Conservation (phyloP, 2,329 filamentous ascomycete genomes). For the Chalara sp. region DNA sequence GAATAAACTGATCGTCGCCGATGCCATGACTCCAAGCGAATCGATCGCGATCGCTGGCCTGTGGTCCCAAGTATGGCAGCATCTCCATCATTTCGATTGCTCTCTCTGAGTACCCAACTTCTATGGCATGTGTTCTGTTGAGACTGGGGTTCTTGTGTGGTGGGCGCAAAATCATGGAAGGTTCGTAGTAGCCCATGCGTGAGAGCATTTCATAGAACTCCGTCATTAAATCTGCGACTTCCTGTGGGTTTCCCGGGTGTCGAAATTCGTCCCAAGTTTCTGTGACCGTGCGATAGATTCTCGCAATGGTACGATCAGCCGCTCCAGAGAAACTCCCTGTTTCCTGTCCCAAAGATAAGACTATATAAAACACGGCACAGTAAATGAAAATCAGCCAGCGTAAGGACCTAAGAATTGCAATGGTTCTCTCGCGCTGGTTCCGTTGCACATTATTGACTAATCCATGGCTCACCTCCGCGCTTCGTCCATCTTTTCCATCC, state of each 20-base stretch:
- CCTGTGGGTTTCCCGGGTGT: background rate
- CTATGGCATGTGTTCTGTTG: slow-evolving; percentile 5
- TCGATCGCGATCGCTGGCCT: background rate
- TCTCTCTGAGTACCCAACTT: slow-evolving; percentile 4
- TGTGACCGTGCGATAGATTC: background rate
- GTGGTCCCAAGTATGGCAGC: slow-evolving; percentile 10
- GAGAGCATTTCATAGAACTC: slow-evolving; percentile 12
- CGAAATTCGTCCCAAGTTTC: slow-evolving; percentile 1
- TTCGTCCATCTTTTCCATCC: no score
- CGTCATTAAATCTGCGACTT: slow-evolving; percentile 7
- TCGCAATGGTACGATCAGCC: background rate
- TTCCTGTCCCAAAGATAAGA: no score
- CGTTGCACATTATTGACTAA: no score
- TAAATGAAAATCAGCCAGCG: no score
- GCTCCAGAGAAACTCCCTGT: no score
- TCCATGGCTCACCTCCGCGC: no score
- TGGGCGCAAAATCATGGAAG: background rate
- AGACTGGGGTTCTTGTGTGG: slow-evolving; percentile 5
- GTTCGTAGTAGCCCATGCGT: slow-evolving; percentile 12
- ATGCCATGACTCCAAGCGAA: slow-evolving; percentile 1
- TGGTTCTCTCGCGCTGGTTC: no score
- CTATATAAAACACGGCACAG: no score
- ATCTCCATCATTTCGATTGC: slow-evolving; percentile 10
- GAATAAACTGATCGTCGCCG: slow-evolving; percentile 5
- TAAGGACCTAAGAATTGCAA: no score